These are phyloP conservation scores for Breynia disticha DNA, from an alignment of 441 rosid species.

Conservation along the genomic window DNA sequence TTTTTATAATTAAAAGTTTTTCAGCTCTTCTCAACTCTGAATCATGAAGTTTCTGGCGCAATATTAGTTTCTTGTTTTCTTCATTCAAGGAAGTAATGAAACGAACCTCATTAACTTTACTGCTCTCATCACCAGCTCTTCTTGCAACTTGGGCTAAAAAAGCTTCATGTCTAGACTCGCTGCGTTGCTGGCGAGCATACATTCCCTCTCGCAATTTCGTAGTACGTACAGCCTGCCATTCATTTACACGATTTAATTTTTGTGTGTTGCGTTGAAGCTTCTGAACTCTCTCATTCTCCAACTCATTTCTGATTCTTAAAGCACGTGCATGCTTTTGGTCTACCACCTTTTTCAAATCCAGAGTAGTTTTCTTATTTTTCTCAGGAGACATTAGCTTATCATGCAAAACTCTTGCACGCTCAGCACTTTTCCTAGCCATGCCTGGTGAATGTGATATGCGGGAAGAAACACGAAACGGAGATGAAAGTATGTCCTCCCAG, in stretches of 20 bases:
- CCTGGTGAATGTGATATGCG: slow-evolving; percentile 63
- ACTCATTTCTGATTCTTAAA: slow-evolving; percentile 60
- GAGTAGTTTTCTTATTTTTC: slow-evolving; percentile 67
- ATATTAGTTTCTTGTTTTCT: slow-evolving; percentile 70
- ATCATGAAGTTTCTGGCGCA: slow-evolving; percentile 74
- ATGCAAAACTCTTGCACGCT: slow-evolving; percentile 59
- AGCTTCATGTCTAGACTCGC: slow-evolving; percentile 81
- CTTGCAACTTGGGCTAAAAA: slow-evolving; percentile 69
- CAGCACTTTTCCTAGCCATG: slow-evolving; percentile 60
- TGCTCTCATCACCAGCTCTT: slow-evolving; percentile 90
- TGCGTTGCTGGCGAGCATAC: slow-evolving; percentile 70
- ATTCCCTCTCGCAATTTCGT: slow-evolving; percentile 70
- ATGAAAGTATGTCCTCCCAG: slow-evolving; percentile 69
- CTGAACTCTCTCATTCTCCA: slow-evolving; percentile 74
- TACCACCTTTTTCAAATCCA: slow-evolving; percentile 68
- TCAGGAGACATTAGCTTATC: slow-evolving; percentile 73
- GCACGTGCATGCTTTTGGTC: slow-evolving; percentile 79
- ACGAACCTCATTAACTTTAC: slow-evolving; percentile 79
- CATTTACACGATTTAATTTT: slow-evolving; percentile 66
- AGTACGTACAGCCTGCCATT: slow-evolving; percentile 75
- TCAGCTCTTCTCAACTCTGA: slow-evolving; percentile 78
- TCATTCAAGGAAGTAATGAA: slow-evolving; percentile 78
- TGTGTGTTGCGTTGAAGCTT: slow-evolving; percentile 78
- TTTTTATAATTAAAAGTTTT: slow-evolving; percentile 58
- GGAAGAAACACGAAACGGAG: slow-evolving; percentile 56